A percentile compares a stretch with the other conserved stretches of the same genome.
These are phyloP conservation scores for Sarocladium oryzae DNA, from an alignment of 2,329 filamentous ascomycete species.

Conservation along the genomic window DNA sequence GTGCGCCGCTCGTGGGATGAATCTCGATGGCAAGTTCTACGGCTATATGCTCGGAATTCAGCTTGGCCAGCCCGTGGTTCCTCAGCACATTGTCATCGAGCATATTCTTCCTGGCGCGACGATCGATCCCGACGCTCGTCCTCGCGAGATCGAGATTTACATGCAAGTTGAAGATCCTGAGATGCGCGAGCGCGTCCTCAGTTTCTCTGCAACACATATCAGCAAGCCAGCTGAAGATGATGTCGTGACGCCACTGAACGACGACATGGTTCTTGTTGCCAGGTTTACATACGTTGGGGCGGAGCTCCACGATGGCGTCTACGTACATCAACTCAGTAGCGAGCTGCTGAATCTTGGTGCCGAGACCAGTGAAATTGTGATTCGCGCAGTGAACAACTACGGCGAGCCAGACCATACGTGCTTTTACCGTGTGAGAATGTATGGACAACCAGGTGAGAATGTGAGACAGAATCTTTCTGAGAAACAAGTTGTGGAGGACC, in stretches of 20 bases:
- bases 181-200: constrained; percentile 31
- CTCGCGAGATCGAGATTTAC: constrained; percentile 65
- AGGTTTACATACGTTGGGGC: constrained; percentile 47
- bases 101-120: constrained; percentile 60
- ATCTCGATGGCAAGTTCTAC: constrained; percentile 36
- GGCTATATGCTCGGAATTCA: constrained; percentile 61
- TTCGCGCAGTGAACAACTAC: constrained; percentile 53
- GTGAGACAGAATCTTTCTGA: too few relatives aligned
- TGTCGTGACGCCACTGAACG: constrained; percentile 18
- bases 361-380: constrained; percentile 43
- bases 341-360: constrained; percentile 42
- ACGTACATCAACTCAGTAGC: constrained; percentile 47
- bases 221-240: constrained; percentile 19
- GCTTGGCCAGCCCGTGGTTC: constrained; percentile 51
- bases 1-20: constrained; percentile 54
- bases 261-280: constrained; percentile 50
- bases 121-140: constrained; percentile 54
- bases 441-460: constrained; percentile 29
- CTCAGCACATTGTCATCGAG: constrained; percentile 65
- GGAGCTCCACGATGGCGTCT: constrained; percentile 35
- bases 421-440: constrained; percentile 57
- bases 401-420: constrained; percentile 55
- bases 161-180: constrained; percentile 45
- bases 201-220: constrained; percentile 38
- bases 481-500: too few relatives aligned